These are phyloP conservation scores for Salix dunnii DNA, from an alignment of 345 rosid species.

Conservation along the genomic window DNA sequence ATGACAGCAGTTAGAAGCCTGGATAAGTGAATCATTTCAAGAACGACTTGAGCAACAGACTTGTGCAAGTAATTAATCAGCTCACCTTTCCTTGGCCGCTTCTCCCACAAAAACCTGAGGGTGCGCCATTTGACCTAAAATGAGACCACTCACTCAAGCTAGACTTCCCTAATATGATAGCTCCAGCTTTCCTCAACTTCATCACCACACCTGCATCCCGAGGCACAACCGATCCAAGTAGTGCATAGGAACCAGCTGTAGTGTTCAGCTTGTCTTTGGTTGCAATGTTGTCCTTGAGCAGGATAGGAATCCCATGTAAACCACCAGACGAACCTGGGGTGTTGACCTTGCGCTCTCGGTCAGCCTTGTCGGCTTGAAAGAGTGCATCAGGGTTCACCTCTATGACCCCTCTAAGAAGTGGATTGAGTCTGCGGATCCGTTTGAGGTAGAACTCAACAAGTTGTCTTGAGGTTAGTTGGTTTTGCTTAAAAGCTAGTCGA, in stretches of 20 bases:
- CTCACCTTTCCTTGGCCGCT: slow-evolving; percentile 54
- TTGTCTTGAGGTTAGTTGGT: slow-evolving; percentile 40
- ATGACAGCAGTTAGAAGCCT: no score
- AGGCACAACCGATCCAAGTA: slow-evolving; percentile 40
- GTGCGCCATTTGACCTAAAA: slow-evolving; percentile 20
- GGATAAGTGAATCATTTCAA: no score
- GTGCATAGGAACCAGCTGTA: slow-evolving; percentile 48
- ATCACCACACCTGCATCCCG: slow-evolving; percentile 46
- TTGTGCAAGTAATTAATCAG: neutral
- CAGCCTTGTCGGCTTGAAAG: slow-evolving; percentile 14
- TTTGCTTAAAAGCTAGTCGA: slow-evolving; percentile 30
- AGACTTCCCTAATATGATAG: slow-evolving; percentile 51
- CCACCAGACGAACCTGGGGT: slow-evolving; percentile 3
- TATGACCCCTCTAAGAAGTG: slow-evolving; percentile 26
- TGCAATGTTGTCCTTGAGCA: slow-evolving; percentile 55
- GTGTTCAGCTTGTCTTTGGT: slow-evolving; percentile 52
- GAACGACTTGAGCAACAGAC: neutral
- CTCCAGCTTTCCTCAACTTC: slow-evolving; percentile 49
- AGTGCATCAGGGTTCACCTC: slow-evolving; percentile 11
- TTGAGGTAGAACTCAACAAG: slow-evolving; percentile 12
- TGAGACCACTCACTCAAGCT: slow-evolving; percentile 59
- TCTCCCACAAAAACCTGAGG: slow-evolving; percentile 48
- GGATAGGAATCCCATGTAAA: slow-evolving; percentile 51
- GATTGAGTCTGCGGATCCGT: slow-evolving; percentile 28
- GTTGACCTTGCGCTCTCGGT: slow-evolving; percentile 21